Percentiles rank a stretch among this genome's conserved stretches.
phyloP scores from a whole-genome alignment of 2,329 filamentous ascomycete genomes.

The Colletotrichum spinosum region DNA sequence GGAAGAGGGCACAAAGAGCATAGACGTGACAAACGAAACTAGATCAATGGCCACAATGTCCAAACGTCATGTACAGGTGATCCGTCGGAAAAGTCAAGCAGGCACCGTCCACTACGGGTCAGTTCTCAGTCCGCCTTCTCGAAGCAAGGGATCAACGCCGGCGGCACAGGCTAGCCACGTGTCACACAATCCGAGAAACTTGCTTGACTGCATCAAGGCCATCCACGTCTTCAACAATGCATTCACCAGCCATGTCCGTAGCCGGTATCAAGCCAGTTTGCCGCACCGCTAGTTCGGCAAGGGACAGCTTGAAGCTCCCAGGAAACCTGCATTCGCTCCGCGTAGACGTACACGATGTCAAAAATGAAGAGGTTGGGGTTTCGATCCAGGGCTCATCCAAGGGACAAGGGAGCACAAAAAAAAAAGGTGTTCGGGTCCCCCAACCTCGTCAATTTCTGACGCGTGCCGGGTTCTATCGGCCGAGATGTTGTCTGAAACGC shows the following conservation, averaged over 20 bases:
- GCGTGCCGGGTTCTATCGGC: constrained; percentile 2
- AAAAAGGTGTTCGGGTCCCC: constrained; percentile 1
- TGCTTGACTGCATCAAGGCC: not conserved
- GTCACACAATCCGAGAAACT: constrained; percentile 7
- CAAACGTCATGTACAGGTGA: too few species aligned
- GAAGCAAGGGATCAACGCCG: not conserved
- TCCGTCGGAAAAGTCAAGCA: too few species aligned
- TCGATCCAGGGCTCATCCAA: not conserved
- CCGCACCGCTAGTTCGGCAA: constrained; percentile 6
- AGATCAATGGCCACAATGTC: too few species aligned
- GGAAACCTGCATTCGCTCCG: not conserved
- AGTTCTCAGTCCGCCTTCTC: not conserved
- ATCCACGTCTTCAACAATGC: not conserved
- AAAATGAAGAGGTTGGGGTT: constrained; percentile 16
- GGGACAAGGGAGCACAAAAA: not conserved
- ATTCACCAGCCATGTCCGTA: constrained; percentile 1
- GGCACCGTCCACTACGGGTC: too few species aligned
- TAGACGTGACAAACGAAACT: too few species aligned
- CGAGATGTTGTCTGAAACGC: constrained; percentile 33
- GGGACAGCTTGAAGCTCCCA: constrained; percentile 3
- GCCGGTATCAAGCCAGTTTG: constrained; percentile 10
- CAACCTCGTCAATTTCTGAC: constrained; percentile 30
- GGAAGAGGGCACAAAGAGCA: too few species aligned
- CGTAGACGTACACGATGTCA: not conserved
- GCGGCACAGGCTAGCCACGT: constrained; percentile 26